Base-by-base conservation (phyloP, 805 yeast genomes). In the Sungouiozyma ichnusensis region DNA sequence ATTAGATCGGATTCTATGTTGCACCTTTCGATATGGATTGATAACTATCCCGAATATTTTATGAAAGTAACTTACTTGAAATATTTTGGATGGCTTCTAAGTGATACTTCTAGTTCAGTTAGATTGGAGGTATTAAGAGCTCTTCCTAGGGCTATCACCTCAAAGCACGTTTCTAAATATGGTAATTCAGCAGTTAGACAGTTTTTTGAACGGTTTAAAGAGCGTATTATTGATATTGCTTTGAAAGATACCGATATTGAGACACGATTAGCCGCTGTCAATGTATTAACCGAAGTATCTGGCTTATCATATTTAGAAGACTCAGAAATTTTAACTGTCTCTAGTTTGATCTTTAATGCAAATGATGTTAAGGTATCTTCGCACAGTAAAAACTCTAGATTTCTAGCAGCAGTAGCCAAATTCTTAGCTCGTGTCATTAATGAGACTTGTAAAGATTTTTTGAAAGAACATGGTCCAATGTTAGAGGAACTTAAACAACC, bases 11-110 rank as follows among this genome's bases (percentile, higher is more conserved):
- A 81, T 44, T 81, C 95, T 42, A 66, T 85, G 51, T 51, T 58
- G 7, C 69, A 72, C 31, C 64, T 87, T 39, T 77, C 85, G n/a
- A 65, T 62, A 15, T 83, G 94, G 85, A 82, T 85, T 63, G 68
- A 72, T n/a, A 55, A 64, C 5, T 73, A 73, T 46, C 94, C 95
- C 0, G 87, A 81, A 44, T 64, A 69, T 41, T 86, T 83, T 52
- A 72, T 82, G 48, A 82, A 77, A 46, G 78, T 81, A 11, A 66
- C 79, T 1, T 85, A 78, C 53, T 67, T 86, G 48, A 73, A 87
- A 47, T 85, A 83, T 58, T 71, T 83, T 53, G 95, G 95, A 3
- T 83, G 94, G 94, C 66, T 85, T 29, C 64, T 88, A 35, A 78
- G 88, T n/a, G 96, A 87, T 54, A 66, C 76, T 2, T 71, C 74